phyloP scores from a whole-genome alignment of 23 red algal species.

The Cyanidium caldarium region DNA sequence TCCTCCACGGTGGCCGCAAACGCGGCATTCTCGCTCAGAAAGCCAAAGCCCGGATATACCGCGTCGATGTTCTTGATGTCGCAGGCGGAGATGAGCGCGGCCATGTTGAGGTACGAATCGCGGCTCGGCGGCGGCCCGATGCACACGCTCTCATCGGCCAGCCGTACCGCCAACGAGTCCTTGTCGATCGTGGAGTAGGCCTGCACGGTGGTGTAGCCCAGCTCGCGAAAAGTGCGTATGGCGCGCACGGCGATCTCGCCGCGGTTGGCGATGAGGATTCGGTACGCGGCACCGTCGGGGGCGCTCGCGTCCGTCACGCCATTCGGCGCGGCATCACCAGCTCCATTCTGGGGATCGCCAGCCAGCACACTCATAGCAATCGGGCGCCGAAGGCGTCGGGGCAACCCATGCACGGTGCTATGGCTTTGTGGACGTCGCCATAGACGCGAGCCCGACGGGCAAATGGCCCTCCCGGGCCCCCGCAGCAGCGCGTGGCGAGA shows the following conservation, averaged over 20 bases:
- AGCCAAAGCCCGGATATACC: conserved; percentile 89
- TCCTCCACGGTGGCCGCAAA: conserved; percentile 57
- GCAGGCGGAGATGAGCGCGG: conserved; percentile 46
- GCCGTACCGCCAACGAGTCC: conserved; percentile 48
- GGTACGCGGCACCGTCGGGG: not conserved
- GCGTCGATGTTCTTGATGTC: conserved; percentile 49
- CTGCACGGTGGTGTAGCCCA: conserved; percentile 60
- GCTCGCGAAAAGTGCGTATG: conserved; percentile 61
- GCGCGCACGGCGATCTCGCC: conserved; percentile 92
- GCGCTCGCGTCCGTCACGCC: not conserved
- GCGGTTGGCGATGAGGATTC: conserved; percentile 72
- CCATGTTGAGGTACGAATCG: conserved; percentile 52
- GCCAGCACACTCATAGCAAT: no score
- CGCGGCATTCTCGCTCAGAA: conserved; percentile 83
- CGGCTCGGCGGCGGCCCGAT: conserved; percentile 43
- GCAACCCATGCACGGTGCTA: no score
- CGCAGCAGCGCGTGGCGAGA: no score
- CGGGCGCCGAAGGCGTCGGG: no score
- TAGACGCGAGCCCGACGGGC: no score
- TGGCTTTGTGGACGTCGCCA: no score
- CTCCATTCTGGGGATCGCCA: no score
- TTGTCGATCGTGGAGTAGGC: conserved; percentile 67
- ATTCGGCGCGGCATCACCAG: no score
- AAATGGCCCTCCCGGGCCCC: no score
- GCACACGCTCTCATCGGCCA: conserved; percentile 83